Evolutionary conservation across 1,139 yeast genomes (phyloP).

Genomic region (Yamadazyma friedrichii): DNA sequence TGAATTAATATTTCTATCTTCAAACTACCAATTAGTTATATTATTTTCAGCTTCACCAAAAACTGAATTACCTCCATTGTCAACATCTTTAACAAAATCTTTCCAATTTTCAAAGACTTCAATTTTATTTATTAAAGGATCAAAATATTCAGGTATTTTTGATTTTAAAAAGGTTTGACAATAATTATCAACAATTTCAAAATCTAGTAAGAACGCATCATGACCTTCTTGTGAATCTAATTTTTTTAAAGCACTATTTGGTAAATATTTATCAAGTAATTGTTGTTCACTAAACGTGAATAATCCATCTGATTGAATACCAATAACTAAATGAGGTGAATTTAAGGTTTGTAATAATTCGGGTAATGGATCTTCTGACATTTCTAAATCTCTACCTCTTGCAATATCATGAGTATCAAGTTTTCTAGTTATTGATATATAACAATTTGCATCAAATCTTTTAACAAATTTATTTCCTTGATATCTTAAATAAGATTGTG

Average conservation of each 20-base stretch:
- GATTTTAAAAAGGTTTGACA: conserved; percentile 63
- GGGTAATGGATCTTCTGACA: conserved; percentile 38
- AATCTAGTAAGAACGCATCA: conserved; percentile 92
- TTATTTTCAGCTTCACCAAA: conserved; percentile 91
- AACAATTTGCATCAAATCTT: conserved; percentile 95
- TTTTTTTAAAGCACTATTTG: conserved; percentile 63
- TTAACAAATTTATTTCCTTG: conserved; percentile 89
- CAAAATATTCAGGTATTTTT: conserved; percentile 57
- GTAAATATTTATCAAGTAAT: conserved; percentile 71
- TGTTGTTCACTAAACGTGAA: conserved; percentile 93
- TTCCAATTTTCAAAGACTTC: conserved; percentile 56
- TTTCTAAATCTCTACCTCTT: conserved; percentile 56
- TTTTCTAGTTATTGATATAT: conserved; percentile 88
- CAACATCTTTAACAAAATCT: conserved; percentile 32
- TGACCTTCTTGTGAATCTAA: conserved; percentile 97
- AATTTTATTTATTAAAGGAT: conserved; percentile 36
- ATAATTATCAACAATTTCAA: conserved; percentile 72
- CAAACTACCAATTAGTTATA: conserved; percentile 78
- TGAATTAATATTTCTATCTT: not conserved
- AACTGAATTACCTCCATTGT: conserved; percentile 64
- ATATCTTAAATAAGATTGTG: conserved; percentile 89
- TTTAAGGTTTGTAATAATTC: conserved; percentile 48
- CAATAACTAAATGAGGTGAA: conserved; percentile 82
- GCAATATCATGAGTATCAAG: conserved; percentile 93
- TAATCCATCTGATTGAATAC: conserved; percentile 88